phyloP scores from a whole-genome alignment of 2,329 filamentous ascomycete genomes.

The Elsinoe ampelina region DNA sequence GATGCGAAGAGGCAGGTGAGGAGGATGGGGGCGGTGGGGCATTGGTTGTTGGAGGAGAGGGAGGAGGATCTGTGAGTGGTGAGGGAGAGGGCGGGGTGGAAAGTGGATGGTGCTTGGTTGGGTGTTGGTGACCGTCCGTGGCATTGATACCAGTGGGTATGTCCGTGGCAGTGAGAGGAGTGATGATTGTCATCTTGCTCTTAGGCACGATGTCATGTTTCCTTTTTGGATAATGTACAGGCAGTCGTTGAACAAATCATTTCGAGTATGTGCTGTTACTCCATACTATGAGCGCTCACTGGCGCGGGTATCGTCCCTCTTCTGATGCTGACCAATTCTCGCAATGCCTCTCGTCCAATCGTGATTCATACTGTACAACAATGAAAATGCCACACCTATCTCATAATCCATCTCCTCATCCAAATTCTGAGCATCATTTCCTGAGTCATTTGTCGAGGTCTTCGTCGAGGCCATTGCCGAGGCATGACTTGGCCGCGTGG shows the following conservation, averaged over 20 bases:
- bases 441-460: too few species aligned
- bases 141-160: neutral
- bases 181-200: neutral
- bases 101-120: too few species aligned
- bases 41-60: constrained; percentile 21
- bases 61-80: constrained; percentile 16
- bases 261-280: neutral
- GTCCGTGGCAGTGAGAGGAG: neutral
- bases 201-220: neutral
- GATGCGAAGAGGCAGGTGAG: constrained; percentile 67
- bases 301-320: constrained; percentile 3
- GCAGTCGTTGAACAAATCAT: neutral
- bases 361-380: neutral
- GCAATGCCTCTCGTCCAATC: constrained; percentile 4
- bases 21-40: constrained; percentile 20
- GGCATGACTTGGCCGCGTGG: too few species aligned
- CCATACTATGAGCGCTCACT: neutral
- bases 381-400: neutral
- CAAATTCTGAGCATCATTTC: neutral
- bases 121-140: neutral
- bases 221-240: neutral
- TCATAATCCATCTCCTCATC: neutral
- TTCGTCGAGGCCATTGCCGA: too few species aligned
- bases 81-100: neutral
- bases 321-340: neutral